These are phyloP conservation scores for Rhodotorula sp. DNA, from an alignment of 1,284 basidiomycete species.

Conservation along the genomic window DNA sequence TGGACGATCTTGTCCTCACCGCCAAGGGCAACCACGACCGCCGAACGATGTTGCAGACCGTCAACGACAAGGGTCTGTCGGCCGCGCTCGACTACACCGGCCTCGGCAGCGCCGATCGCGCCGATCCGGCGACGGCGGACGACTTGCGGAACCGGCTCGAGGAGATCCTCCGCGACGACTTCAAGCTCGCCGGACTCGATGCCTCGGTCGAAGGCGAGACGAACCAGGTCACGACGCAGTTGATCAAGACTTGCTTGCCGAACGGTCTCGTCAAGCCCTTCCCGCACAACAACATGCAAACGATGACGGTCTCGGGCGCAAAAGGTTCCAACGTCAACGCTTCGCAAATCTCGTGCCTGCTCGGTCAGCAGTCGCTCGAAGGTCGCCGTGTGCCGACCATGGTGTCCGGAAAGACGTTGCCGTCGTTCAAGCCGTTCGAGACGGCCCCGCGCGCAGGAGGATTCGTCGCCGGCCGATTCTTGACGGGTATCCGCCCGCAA, in stretches of 20 bases:
- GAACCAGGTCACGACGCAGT: constrained; percentile 82
- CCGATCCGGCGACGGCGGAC: constrained; percentile 54
- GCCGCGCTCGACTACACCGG: constrained; percentile 70
- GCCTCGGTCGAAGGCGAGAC: constrained; percentile 71
- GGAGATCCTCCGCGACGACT: constrained; percentile 94
- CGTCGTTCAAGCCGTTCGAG: constrained; percentile 95
- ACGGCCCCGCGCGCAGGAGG: constrained; percentile 96
- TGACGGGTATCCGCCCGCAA: constrained; percentile 96
- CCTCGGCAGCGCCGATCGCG: constrained; percentile 73
- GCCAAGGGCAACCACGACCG: constrained; percentile 73
- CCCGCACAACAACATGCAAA: constrained; percentile 99
- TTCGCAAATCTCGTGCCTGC: constrained; percentile 92
- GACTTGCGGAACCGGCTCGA: constrained; percentile 64
- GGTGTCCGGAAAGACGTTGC: constrained; percentile 97
- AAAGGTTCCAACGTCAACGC: constrained; percentile 98
- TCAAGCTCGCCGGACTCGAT: constrained; percentile 94
- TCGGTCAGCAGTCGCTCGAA: constrained; percentile 97
- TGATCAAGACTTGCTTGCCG: constrained; percentile 72
- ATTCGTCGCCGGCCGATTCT: constrained; percentile 98
- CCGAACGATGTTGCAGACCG: constrained; percentile 66
- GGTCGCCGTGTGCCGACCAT: constrained; percentile 98
- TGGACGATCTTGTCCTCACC: constrained; percentile 95
- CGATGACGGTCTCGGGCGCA: constrained; percentile 97
- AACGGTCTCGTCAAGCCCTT: constrained; percentile 83
- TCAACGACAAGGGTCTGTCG: constrained; percentile 71